Evolutionary conservation across 2,329 filamentous ascomycete genomes (phyloP).

Genomic region (Myriosclerotinia curreyana): DNA sequence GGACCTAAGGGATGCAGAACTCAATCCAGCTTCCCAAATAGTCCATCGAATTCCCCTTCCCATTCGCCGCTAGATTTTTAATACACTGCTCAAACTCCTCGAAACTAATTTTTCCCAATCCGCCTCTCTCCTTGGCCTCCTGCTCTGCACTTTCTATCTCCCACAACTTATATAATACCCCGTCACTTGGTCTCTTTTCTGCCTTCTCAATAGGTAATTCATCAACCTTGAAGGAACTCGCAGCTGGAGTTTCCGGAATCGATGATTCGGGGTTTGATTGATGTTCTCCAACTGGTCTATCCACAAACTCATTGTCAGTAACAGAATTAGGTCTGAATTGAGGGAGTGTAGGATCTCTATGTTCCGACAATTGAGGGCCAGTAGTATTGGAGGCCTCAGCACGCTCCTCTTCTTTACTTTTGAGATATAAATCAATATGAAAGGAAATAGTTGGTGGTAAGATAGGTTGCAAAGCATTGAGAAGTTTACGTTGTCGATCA

Average conservation of each 20-base stretch:
- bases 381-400: background rate
- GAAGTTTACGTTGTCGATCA: background rate
- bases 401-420: slow-evolving; percentile 13
- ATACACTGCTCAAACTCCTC: slow-evolving; percentile 78
- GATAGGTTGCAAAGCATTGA: background rate
- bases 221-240: background rate
- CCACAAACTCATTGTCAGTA: background rate
- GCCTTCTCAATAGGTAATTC: slow-evolving; percentile 1
- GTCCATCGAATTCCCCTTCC: slow-evolving; percentile 62
- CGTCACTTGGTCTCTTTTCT: slow-evolving; percentile 19
- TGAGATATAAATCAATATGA: slow-evolving; percentile 8
- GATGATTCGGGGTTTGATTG: background rate
- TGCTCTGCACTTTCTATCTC: slow-evolving; percentile 28
- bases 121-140: slow-evolving; percentile 70
- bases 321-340: slow-evolving; percentile 61
- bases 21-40: slow-evolving; percentile 93
- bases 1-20: slow-evolving; percentile 57
- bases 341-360: slow-evolving; percentile 60
- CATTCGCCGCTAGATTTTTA: slow-evolving; percentile 50
- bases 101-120: slow-evolving; percentile 73
- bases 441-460: slow-evolving; percentile 1
- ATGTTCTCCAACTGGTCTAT: background rate
- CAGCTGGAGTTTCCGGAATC: slow-evolving; percentile 1
- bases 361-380: slow-evolving; percentile 8
- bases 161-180: slow-evolving; percentile 31